phyloP scores from a whole-genome alignment of 2,329 filamentous ascomycete genomes.

The Pseudogymnoascus verrucosus region DNA sequence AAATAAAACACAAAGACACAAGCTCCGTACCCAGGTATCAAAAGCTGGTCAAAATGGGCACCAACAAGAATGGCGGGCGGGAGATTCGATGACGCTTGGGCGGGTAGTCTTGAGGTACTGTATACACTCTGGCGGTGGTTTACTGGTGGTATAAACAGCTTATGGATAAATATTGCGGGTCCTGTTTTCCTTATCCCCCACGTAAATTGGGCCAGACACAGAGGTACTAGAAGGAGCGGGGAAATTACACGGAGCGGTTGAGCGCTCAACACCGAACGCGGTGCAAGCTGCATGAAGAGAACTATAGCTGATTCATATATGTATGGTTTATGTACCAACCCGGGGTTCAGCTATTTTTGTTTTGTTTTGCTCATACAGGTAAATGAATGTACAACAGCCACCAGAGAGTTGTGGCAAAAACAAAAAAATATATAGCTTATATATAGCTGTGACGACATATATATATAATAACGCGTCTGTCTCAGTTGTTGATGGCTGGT shows the following conservation, averaged over 20 bases:
- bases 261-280: background rate
- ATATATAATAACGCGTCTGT: background rate
- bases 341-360: background rate
- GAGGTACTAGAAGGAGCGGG: background rate
- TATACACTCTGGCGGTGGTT: background rate
- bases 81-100: conserved; percentile 7
- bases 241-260: conserved; percentile 3
- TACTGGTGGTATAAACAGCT: conserved; percentile 3
- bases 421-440: background rate
- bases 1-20: conserved; percentile 4
- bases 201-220: background rate
- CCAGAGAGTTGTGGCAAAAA: background rate
- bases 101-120: background rate
- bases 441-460: background rate
- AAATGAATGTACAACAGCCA: background rate
- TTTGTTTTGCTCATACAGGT: background rate
- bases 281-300: background rate
- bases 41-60: background rate
- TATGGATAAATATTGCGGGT: conserved; percentile 7
- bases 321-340: background rate
- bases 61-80: background rate
- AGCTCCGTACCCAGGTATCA: background rate
- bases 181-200: background rate
- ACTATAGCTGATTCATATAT: conserved; percentile 1
- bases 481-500: background rate